Evolutionary conservation across 306 rosid species (phyloP).

Genomic region (Pyrus communis): DNA sequence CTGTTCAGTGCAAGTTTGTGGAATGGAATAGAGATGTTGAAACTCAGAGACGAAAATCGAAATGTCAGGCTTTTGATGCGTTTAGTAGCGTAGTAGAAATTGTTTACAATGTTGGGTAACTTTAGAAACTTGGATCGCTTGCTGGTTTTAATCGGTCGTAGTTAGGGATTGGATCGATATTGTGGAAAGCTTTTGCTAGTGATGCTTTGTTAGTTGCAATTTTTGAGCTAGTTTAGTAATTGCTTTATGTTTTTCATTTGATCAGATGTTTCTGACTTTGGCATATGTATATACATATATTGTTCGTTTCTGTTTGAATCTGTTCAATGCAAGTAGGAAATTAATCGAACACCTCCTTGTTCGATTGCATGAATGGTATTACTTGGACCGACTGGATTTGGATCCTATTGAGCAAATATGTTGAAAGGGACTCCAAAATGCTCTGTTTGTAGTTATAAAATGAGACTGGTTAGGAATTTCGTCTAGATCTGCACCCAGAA

Average conservation of each 20-base stretch:
- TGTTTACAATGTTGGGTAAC: background rate
- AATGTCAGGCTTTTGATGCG: background rate
- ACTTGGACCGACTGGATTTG: too few relatives aligned
- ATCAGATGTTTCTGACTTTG: background rate
- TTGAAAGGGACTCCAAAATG: too few relatives aligned
- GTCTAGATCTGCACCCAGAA: too few relatives aligned
- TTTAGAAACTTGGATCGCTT: background rate
- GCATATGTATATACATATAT: background rate
- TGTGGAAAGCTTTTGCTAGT: background rate
- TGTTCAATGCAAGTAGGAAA: background rate
- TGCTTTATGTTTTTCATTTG: background rate
- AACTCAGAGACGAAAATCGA: background rate
- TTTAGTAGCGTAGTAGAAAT: background rate
- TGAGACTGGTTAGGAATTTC: too few relatives aligned
- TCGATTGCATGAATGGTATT: too few relatives aligned
- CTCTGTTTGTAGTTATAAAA: too few relatives aligned
- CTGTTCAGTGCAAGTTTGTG: background rate
- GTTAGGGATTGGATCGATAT: background rate
- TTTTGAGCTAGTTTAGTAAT: background rate
- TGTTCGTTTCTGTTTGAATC: background rate
- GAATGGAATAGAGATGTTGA: background rate
- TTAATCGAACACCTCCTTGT: background rate
- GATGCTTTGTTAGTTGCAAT: background rate
- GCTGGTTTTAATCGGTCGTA: background rate
- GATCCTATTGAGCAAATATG: too few relatives aligned